Evolutionary conservation across 345 rosid species (phyloP), one percentile per base, ranked within the genome.

Genomic region (Acer campestre): DNA sequence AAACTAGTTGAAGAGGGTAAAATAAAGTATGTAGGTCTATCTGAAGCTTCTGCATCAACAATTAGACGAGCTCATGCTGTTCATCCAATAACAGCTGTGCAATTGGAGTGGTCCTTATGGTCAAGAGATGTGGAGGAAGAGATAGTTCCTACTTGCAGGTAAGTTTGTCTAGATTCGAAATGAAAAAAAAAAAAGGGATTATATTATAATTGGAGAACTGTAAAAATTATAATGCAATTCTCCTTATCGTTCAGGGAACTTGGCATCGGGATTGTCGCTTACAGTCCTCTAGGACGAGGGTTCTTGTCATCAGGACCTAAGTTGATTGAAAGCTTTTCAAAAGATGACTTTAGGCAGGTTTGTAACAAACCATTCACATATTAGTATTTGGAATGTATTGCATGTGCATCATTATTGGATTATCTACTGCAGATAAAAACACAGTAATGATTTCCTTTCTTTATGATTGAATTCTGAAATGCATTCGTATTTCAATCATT

Each of bases 41-140:
- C 95, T 0, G 93, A 94, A 84, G 97, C 95, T 49, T 94, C 95
- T 13, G 91, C 94, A 22, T 88, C 97, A 29, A 90, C 95, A 31
- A 92, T 94, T 67, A 88, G 92, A 82, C 79, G 98, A 70, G 98
- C 95, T 18, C 95, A 92, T 75, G 93, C 89, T 31, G 87, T 92
- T 82, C 98, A 92, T 66, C 97, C 97, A 0, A 78, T 92, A 38
- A 92, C 90, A 11, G 94, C 91, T 2, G 84, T 92, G 13, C 94
- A 92, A 61, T 77, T 90, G 46, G 98, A 92, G 71, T 92, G 97
- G 98, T 92, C 97, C 1, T 79, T 94, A 61, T 92, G 95, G 97
- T 67, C 91, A 0, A 85, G 98, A 82, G 98, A 92, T 77, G 94
- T 86, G 38, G 95, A 94, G 84, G 86, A 85, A 76, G 94, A 88